Evolutionary conservation across 108 stramenopile species (phyloP), one percentile per base, ranked within the genome.

Genomic region (Discostella stelligeroides): DNA sequence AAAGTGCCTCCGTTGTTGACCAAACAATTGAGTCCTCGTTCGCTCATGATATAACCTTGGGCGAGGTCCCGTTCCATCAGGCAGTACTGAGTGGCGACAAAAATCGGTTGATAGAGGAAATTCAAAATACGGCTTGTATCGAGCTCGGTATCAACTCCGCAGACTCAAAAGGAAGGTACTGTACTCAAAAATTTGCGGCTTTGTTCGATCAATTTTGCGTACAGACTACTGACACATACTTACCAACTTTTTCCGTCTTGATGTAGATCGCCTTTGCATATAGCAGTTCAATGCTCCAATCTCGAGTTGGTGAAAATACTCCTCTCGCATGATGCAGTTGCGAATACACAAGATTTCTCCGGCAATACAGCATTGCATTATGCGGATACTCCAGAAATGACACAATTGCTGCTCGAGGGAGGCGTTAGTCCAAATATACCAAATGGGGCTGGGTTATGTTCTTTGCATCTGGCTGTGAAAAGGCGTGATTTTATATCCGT

Each of bases 371-470:
- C 94, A 4, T 73, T 95, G 45, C 94, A 92, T 66, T 73, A 86
- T 18, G 75, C 94, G 10, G 56, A 64, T 43, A 63, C 68, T 40
- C 45, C 63, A 17, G 69, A 63, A 14, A 80, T 92, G 55, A 82
- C 79, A 0, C 58, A 65, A 41, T 30, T 89, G 0, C 88, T 95
- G 20, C 73, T 95, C 12, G 75, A 79, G 8, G 86, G 86, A 9
- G 77, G 70, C 8, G 81, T 87, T 8, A 95, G 88, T 74, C 90
- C 94, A 25, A 91, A 95, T 63, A 95, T 95, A 50, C 94, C 94
- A 13, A 91, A 95, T 60, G 70, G 82, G 13, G 86, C 89, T 57
- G 94, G 94, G 30, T 69, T 92, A 9, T 91, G 88, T 68, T 82
- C 88, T 6, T 59, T 95, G 29, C 94, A 95, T 70, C 48, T 89